Base-by-base conservation (phyloP, 2,329 filamentous ascomycete genomes). In the Magnaporthales sp. region DNA sequence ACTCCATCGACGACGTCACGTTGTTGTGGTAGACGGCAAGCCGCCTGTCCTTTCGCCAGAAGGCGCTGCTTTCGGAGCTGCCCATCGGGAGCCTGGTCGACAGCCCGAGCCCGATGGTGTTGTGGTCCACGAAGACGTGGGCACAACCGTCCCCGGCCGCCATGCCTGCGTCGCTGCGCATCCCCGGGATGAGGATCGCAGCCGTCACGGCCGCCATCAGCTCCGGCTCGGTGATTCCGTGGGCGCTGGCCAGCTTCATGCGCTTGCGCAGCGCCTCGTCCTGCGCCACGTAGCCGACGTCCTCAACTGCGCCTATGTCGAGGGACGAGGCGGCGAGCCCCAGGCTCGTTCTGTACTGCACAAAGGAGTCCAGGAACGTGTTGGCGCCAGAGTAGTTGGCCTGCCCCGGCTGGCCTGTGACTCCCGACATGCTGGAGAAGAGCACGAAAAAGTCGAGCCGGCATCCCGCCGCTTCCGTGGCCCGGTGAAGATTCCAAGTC, bases 351-450 rank as follows among this genome's bases (percentile, higher is more conserved):
- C 66, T 63, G 27, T 61, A 61, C 7, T 6, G 63, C 0, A 51
- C 63, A 24, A 65, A 38, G 3, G 63, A 26, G 46, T 65, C 63
- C 19, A 58, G 24, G 63, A 22, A 65, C 24, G 51, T 31, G 46
- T 96, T 96, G 66, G 91, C 93, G 63, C 93, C 81, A 46, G 90
- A 85, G 77, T 96, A 96, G 82, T 96, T 97, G 72, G 90, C 87
- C 81, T 96, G 92, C n/a, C 92, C 92, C 8, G 92, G 91, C 75
- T 96, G 96, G 66, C 93, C 93, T 77, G 96, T 87, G 13, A 95
- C 81, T 66, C 93, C 92, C 32, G 86, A 91, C 1, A 92, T 96
- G 66, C 87, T 91, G 66, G 87, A 91, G 76, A 97, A 91, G 77
- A 95, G 96, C 80, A 96, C 85, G 72, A 96, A 65, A 51, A 65